Evolutionary conservation across 2,329 filamentous ascomycete species (phyloP).

Genomic region (Neopestalotiopsis clavispora): DNA sequence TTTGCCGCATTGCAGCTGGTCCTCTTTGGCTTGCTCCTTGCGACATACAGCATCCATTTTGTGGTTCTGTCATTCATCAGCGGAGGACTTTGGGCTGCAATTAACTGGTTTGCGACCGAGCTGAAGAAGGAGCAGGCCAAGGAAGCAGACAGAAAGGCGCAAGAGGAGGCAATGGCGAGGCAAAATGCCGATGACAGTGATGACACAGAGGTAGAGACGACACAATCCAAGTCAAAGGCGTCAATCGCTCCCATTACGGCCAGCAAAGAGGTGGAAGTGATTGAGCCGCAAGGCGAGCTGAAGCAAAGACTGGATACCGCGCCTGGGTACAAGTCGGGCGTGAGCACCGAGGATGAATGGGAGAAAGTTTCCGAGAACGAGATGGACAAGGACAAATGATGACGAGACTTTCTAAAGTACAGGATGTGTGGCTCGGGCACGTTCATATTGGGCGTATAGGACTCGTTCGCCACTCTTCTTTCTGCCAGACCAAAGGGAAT

Average conservation of each 20-base stretch:
- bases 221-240: slow-evolving; percentile 27
- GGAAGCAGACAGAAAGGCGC: slow-evolving; percentile 47
- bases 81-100: slow-evolving; percentile 85
- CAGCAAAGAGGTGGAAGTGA: slow-evolving; percentile 50
- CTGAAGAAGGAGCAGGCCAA: slow-evolving; percentile 52
- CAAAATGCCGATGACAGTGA: slow-evolving; percentile 47
- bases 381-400: slow-evolving; percentile 61
- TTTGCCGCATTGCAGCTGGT: slow-evolving; percentile 86
- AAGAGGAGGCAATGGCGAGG: slow-evolving; percentile 38
- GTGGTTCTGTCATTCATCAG: slow-evolving; percentile 79
- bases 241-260: slow-evolving; percentile 25
- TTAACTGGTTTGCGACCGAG: slow-evolving; percentile 94
- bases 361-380: slow-evolving; percentile 86
- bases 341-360: slow-evolving; percentile 95
- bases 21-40: slow-evolving; percentile 75
- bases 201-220: slow-evolving; percentile 55
- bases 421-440: neutral
- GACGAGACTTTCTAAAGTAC: neutral
- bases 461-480: neutral
- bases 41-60: slow-evolving; percentile 90
- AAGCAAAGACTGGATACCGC: slow-evolving; percentile 49
- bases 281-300: slow-evolving; percentile 49
- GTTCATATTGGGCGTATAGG: neutral
- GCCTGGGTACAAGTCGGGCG: slow-evolving; percentile 57
- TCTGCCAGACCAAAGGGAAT: neutral